These are phyloP conservation scores for Phaeoacremonium minimum DNA, from an alignment of 2,329 filamentous ascomycete genomes.

Conservation along the genomic window DNA sequence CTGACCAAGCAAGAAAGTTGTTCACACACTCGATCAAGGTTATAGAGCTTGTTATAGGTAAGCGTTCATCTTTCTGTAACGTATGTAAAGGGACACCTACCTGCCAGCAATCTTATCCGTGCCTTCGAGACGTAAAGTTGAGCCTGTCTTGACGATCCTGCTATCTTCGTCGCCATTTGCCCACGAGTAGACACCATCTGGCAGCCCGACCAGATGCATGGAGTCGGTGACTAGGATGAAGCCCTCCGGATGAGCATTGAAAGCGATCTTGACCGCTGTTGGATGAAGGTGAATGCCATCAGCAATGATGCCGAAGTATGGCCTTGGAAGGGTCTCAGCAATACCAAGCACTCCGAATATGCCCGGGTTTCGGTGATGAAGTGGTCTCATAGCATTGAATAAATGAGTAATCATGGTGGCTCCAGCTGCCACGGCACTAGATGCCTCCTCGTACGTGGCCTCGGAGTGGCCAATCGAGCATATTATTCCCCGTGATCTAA, in stretches of 20 bases:
- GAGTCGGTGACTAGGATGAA: slow-evolving; percentile 90
- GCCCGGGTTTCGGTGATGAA: slow-evolving; percentile 87
- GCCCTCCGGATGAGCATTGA: slow-evolving; percentile 77
- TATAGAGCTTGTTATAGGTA: slow-evolving; percentile 45
- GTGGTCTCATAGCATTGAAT: slow-evolving; percentile 89
- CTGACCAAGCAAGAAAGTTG: slow-evolving; percentile 76
- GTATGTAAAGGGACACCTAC: slow-evolving; percentile 32
- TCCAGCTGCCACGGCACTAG: slow-evolving; percentile 65
- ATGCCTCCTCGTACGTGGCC: slow-evolving; percentile 79
- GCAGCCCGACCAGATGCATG: slow-evolving; percentile 80
- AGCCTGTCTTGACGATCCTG: slow-evolving; percentile 65
- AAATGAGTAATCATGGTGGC: slow-evolving; percentile 89
- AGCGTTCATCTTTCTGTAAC: neutral
- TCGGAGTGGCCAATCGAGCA: slow-evolving; percentile 85
- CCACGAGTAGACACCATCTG: slow-evolving; percentile 82
- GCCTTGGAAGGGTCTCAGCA: slow-evolving; percentile 52
- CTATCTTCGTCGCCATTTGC: slow-evolving; percentile 63
- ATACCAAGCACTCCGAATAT: slow-evolving; percentile 82
- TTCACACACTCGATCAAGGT: slow-evolving; percentile 78
- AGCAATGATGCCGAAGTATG: slow-evolving; percentile 84
- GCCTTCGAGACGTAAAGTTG: slow-evolving; percentile 70
- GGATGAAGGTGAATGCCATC: slow-evolving; percentile 90
- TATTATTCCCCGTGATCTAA: slow-evolving; percentile 63
- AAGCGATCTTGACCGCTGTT: slow-evolving; percentile 84
- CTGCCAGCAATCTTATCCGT: slow-evolving; percentile 76